Base-by-base conservation (phyloP, 179 eudicot genomes). In the Silene noctiflora region DNA sequence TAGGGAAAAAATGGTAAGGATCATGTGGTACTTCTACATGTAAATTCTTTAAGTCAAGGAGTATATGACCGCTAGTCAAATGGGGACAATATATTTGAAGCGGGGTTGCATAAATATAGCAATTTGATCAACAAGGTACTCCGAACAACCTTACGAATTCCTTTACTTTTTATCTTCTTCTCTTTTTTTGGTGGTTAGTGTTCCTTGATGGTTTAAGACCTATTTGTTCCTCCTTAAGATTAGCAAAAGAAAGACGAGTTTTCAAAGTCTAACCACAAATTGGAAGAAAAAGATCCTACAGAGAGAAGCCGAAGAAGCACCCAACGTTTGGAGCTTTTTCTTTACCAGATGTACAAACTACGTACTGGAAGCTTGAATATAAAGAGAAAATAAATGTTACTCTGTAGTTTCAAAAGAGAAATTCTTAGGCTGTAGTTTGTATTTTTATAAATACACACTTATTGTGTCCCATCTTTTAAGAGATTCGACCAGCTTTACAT, bases 401-500 rank as follows among this genome's bases (percentile, higher is more conserved):
- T 53, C 19, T 1, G 6, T 14, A 53, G n/a, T 53, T 53, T 53
- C 59, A 3, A 53, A 53, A 16, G 59, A 16, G 59, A 53, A 51
- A 53, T 14, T 53, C n/a, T 53, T 53, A 53, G 59, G 59, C 16
- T 19, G 24, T 42, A 51, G 4, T 29, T 46, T 66, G 44, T 44
- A 63, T 35, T 35, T 35, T 35, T 7, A 9, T 35, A 35, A 42
- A 4, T 13, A 27, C 25, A 67, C n/a, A 67, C 75, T 5, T 31
- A 2, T 31, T 9, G 51, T 25, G 72, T 55, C 53, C 55, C 67
- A 46, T 71, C 3, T 31, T 33, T n/a, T 2, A 19, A 29, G 31
- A 77, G 62, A 60, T 53, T 55, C 59, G 42, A 13, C 31, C 39
- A 76, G 67, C 74, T 78, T 76, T 81, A 53, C 75, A 73, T 78